phyloP scores from a whole-genome alignment of 495 filamentous ascomycete genomes.

The Lepraria neglecta region DNA sequence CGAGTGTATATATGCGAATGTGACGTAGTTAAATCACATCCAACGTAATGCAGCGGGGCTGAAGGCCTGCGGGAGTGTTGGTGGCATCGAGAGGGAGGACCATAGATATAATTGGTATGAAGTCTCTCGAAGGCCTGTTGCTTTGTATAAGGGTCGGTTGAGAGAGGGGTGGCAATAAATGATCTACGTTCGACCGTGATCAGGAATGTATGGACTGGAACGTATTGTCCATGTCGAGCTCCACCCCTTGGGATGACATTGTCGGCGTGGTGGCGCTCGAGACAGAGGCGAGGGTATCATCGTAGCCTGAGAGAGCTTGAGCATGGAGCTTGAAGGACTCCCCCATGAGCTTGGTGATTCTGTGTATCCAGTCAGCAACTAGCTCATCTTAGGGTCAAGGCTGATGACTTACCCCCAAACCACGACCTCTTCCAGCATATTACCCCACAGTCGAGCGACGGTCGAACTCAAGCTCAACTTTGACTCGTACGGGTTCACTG shows the following conservation, averaged over 20 bases:
- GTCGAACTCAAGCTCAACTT: conserved; percentile 91
- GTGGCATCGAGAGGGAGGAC: too few species aligned
- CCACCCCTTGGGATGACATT: conserved; percentile 28
- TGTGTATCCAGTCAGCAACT: conserved; percentile 49
- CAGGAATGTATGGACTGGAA: conserved; percentile 23
- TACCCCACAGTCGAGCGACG: conserved; percentile 92
- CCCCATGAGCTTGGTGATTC: conserved; percentile 95
- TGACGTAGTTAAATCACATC: neutral
- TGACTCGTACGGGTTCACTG: conserved; percentile 66
- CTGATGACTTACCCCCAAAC: conserved; percentile 78
- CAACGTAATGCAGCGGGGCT: neutral
- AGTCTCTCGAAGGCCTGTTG: too few species aligned
- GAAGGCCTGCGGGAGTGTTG: neutral
- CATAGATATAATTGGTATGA: too few species aligned
- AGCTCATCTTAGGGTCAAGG: conserved; percentile 15
- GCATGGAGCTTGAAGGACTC: conserved; percentile 97
- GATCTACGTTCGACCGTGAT: neutral
- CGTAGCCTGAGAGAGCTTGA: conserved; percentile 87
- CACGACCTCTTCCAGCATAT: conserved; percentile 96
- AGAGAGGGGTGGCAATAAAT: neutral
- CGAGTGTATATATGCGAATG: neutral
- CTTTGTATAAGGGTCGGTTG: too few species aligned
- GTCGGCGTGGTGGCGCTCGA: conserved; percentile 28
- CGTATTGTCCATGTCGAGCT: conserved; percentile 25
- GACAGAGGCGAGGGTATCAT: conserved; percentile 54